Base-by-base conservation (phyloP, 805 yeast species). In the Ogataea nitratoaversa region DNA sequence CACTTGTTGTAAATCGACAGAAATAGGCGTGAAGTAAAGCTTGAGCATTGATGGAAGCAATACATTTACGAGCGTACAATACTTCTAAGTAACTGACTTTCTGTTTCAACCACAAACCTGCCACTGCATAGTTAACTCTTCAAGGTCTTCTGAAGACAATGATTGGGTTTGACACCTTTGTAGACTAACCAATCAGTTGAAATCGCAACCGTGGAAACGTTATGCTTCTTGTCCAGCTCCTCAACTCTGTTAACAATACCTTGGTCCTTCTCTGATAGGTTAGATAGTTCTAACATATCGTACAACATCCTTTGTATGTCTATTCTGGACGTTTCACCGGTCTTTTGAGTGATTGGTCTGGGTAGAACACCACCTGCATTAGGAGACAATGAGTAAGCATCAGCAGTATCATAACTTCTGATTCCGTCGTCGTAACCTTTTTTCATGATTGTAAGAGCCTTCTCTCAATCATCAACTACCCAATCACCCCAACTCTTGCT, bases 341-440 rank as follows among this genome's bases (percentile, higher is more conserved):
- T 7, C n/a, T 43, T 8, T 4, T 4, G 8, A 2, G 38, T 40
- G 2, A 32, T 32, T 1, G 84, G 80, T 44, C 81, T 66, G 1
- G 82, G 67, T 32, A 79, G 61, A 2, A 72, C 23, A 8, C 85
- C 85, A 44, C 76, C 59, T 4, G 81, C 81, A 43, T 68, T 57
- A 22, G 86, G 84, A 9, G 80, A 73, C 78, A 78, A 80, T 8
- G 85, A 65, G 46, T 74, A 74, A 12, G 57, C 52, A 47, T 72
- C 71, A 11, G 79, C 78, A 4, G 79, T 74, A 47, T 74, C 80
- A 46, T 59, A 74, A 1, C 77, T 74, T 44, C 77, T 59, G 19
- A 73, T 40, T 5, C 77, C 77, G n/a, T 37, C 34, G 42, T 72
- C 77, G 51, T 72, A 73, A 30, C 71, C 70, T 40, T 62, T 65